These are phyloP conservation scores for Xerocomus brunneocitrinus DNA, from an alignment of 768 basidiomycete species.

Conservation along the genomic window DNA sequence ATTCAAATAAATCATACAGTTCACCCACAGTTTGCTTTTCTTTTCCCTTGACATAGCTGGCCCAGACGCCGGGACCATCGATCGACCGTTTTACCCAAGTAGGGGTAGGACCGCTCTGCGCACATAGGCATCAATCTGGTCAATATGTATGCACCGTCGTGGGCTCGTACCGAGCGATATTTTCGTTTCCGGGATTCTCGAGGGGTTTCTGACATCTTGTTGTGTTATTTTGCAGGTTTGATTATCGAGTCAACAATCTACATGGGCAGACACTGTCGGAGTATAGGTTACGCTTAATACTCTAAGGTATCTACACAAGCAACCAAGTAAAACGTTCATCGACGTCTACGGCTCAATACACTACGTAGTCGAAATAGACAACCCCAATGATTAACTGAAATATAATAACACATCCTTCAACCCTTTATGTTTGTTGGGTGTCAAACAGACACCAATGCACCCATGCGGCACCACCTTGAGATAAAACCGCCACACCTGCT, in stretches of 20 bases:
- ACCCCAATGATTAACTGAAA: slow-evolving; percentile 22
- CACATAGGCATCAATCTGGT: slow-evolving; percentile 1
- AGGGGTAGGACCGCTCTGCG: slow-evolving; percentile 57
- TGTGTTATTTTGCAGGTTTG: neutral
- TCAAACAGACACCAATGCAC: neutral
- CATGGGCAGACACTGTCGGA: no score
- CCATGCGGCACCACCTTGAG: neutral
- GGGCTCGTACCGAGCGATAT: slow-evolving; percentile 44
- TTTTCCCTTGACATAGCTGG: slow-evolving; percentile 80
- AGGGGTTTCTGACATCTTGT: slow-evolving; percentile 13
- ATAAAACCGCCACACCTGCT: slow-evolving; percentile 2
- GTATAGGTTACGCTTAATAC: neutral
- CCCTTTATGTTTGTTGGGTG: slow-evolving; percentile 4
- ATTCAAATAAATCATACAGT: slow-evolving; percentile 73
- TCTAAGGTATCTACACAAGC: slow-evolving; percentile 20
- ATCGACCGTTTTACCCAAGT: slow-evolving; percentile 61
- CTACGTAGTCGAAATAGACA: slow-evolving; percentile 2
- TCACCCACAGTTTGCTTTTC: slow-evolving; percentile 77
- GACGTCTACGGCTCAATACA: slow-evolving; percentile 6
- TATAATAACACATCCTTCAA: slow-evolving; percentile 16
- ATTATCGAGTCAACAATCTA: neutral
- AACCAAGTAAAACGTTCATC: slow-evolving; percentile 1
- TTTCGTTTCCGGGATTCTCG: slow-evolving; percentile 40
- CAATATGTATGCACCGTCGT: neutral
- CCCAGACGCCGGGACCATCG: slow-evolving; percentile 84